Evolutionary conservation across 1,284 basidiomycete species (phyloP).

Genomic region (Rhodotorula sp.): DNA sequence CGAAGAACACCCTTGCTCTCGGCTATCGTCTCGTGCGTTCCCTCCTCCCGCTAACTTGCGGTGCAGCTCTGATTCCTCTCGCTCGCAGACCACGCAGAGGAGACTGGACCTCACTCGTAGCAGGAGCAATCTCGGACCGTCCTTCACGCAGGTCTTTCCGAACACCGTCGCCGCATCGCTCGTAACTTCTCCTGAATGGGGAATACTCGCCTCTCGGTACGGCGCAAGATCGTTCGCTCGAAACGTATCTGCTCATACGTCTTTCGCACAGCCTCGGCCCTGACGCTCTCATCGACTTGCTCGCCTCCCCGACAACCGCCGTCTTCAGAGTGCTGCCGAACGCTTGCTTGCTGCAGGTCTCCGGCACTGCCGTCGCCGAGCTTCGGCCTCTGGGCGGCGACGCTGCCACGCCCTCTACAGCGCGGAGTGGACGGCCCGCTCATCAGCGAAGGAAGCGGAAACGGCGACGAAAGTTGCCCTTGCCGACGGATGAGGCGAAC

Average conservation of each 20-base stretch:
- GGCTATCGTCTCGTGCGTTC: slow-evolving; percentile 62
- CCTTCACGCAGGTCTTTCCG: slow-evolving; percentile 57
- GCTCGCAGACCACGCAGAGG: neutral
- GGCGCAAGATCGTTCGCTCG: slow-evolving; percentile 17
- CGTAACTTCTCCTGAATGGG: slow-evolving; percentile 63
- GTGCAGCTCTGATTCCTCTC: neutral
- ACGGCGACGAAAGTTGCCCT: slow-evolving; percentile 4
- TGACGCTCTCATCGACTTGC: slow-evolving; percentile 67
- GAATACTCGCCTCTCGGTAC: slow-evolving; percentile 61
- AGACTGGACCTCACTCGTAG: slow-evolving; percentile 46
- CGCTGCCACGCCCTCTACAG: neutral
- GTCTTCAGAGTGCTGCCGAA: slow-evolving; percentile 71
- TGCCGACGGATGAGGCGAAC: no score
- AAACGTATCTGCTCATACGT: neutral
- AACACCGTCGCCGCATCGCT: slow-evolving; percentile 72
- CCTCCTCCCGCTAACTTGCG: neutral
- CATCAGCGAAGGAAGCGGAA: slow-evolving; percentile 12
- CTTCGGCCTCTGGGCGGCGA: slow-evolving; percentile 44
- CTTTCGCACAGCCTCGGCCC: slow-evolving; percentile 62
- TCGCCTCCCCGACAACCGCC: slow-evolving; percentile 60
- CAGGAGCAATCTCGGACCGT: neutral
- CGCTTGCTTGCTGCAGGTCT: slow-evolving; percentile 74
- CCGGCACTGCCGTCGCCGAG: slow-evolving; percentile 64
- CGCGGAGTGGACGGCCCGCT: neutral
- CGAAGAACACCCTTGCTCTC: slow-evolving; percentile 59